phyloP scores from a whole-genome alignment of 2,329 filamentous ascomycete species.

The Epichloe scottii region DNA sequence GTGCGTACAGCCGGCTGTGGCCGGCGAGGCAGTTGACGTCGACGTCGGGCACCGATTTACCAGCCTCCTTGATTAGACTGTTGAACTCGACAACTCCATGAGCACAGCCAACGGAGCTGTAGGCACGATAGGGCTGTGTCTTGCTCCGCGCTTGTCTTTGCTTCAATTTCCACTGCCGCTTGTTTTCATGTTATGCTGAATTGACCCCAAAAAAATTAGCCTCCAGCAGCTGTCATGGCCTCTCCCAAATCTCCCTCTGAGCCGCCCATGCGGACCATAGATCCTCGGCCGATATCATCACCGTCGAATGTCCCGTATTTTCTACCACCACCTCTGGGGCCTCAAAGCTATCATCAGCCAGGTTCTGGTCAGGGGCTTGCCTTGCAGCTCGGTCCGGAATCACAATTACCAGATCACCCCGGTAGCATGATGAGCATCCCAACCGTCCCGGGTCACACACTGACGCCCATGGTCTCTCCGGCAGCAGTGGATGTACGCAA shows the following conservation, averaged over 20 bases:
- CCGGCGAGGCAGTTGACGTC: background rate
- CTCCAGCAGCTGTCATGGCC: background rate
- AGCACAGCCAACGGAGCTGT: background rate
- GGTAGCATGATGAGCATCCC: conserved; percentile 10
- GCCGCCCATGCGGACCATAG: conserved; percentile 14
- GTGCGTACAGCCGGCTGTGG: background rate
- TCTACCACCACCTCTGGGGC: conserved; percentile 7
- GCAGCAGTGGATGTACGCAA: conserved; percentile 15
- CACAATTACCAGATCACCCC: conserved; percentile 13
- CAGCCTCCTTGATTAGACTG: background rate
- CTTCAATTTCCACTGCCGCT: background rate
- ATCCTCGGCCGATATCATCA: conserved; percentile 16
- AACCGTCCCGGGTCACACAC: conserved; percentile 9
- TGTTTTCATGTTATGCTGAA: no score
- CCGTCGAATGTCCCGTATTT: conserved; percentile 8
- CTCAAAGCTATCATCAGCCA: background rate
- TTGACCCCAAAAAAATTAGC: background rate
- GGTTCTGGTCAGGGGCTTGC: conserved; percentile 2
- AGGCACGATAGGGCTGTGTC: background rate
- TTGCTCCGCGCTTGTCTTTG: background rate
- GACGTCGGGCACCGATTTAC: background rate
- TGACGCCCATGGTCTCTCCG: conserved; percentile 11
- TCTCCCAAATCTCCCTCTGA: conserved; percentile 4
- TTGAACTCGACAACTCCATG: background rate
- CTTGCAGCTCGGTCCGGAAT: conserved; percentile 11